Conservation (phyloP, 108 stramenopile genomes). For the Chaetoceros tenuissimus region DNA sequence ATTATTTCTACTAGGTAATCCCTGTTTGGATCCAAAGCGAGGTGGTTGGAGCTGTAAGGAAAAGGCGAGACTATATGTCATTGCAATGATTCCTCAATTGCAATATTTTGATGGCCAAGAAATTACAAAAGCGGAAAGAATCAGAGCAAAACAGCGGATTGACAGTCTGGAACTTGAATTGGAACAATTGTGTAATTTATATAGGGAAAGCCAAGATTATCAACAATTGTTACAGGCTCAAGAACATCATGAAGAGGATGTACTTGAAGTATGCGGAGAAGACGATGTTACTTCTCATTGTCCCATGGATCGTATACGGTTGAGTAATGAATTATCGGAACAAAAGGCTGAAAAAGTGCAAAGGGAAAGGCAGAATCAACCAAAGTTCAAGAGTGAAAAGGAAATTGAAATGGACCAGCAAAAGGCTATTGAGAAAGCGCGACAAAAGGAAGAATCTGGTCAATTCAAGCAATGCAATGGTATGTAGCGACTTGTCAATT, state of each 20-base stretch:
- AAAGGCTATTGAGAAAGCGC: constrained; percentile 14
- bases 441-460: constrained; percentile 14
- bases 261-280: constrained; percentile 13
- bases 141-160: constrained; percentile 27
- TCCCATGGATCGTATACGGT: constrained; percentile 58
- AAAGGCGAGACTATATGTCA: constrained; percentile 33
- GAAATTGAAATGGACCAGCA: constrained; percentile 39
- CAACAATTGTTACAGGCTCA: background rate
- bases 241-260: constrained; percentile 2
- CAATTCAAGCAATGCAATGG: constrained; percentile 52
- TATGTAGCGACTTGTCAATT: too few relatives aligned
- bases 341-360: constrained; percentile 77
- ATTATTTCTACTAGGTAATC: constrained; percentile 82
- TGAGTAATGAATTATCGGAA: constrained; percentile 73
- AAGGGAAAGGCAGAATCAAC: constrained; percentile 38
- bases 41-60: constrained; percentile 4
- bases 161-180: constrained; percentile 36
- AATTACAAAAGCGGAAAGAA: constrained; percentile 39
- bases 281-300: constrained; percentile 55
- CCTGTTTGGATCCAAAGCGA: constrained; percentile 37
- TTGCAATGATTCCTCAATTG: constrained; percentile 62
- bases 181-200: constrained; percentile 4
- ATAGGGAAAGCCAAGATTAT: constrained; percentile 6
- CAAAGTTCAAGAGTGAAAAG: constrained; percentile 29
- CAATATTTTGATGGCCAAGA: constrained; percentile 64